Base-by-base conservation (phyloP, 1,284 basidiomycete species). In the Fomitopsis betulina region DNA sequence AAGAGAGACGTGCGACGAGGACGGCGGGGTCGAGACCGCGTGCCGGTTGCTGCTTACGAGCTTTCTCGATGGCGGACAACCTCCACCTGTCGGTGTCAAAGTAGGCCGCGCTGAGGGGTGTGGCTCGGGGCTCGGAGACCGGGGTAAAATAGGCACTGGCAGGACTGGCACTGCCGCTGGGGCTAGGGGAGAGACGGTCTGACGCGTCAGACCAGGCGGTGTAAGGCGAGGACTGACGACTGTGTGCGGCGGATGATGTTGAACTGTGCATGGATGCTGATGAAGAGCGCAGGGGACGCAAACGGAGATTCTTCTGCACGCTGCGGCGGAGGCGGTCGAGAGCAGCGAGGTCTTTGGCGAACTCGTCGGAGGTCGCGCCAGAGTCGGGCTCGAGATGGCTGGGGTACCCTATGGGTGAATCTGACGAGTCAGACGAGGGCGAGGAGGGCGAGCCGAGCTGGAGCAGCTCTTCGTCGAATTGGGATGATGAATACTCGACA, bases 221-320 rank as follows among this genome's bases (percentile, higher is more conserved):
- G 53, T 66, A 72, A 58, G 59, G 67, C 65, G 66, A 79, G 63
- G 68, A 66, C 35, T 61, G 63, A 32, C 60, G 62, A 2, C 58
- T 55, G 27, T 64, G 62, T 23, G 65, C 55, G 49, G 63, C 63
- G 25, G 64, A 63, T 15, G 64, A 62, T 35, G 65, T 60, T 27
- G 84, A 86, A 52, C 83, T 55, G 17, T 64, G 63, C 43, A 67
- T 55, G 40, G 63, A 63, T 21, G 64, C 63, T 10, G 64, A 61
- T 35, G 66, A 60, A 21, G 85, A 86, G 51, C 83, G 81, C 58
- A 92, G 86, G 33, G 90, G 89, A 17, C 89, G 81, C 35, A 92
- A 77, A 57, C 83, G 83, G 43, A 92, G 79, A 65, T 92, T 92
- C 71, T 84, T 80, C 68, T 86, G 82, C 1, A 92, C 86, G 61